Evolutionary conservation across 495 filamentous ascomycete genomes (phyloP).

Genomic region (Penicillium canariense): DNA sequence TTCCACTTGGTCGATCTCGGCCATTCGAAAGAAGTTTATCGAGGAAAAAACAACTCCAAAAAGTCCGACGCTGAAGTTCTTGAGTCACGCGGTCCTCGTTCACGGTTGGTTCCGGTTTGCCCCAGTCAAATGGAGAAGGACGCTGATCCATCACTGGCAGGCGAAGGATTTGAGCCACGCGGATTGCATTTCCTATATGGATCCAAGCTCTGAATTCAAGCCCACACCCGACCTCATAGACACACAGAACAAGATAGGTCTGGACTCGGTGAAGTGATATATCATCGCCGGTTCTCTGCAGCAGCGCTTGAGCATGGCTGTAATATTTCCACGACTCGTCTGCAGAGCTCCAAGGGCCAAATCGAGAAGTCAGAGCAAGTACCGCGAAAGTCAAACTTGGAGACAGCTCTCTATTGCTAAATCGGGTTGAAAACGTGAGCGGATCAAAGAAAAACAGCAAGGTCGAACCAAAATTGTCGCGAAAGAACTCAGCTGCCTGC

Average conservation of each 20-base stretch:
- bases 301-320: not conserved
- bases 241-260: not conserved
- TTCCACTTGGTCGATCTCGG: constrained; percentile 1
- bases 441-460: constrained; percentile 3
- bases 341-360: not conserved
- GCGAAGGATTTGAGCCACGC: constrained; percentile 1
- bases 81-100: not conserved
- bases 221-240: constrained; percentile 1
- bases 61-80: not conserved
- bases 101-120: not conserved
- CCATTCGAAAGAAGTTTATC: constrained; percentile 1
- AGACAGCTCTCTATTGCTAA: not conserved
- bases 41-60: constrained; percentile 4
- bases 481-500: not conserved
- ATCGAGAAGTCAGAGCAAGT: not conserved
- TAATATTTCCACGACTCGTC: not conserved
- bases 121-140: not conserved
- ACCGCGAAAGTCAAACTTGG: not conserved
- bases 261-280: not conserved
- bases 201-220: constrained; percentile 2
- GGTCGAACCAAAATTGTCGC: constrained; percentile 1
- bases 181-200: not conserved
- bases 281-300: not conserved
- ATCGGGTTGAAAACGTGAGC: not conserved
- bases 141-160: not conserved